A percentile compares a stretch with the other conserved stretches of the same genome.
phyloP scores from a whole-genome alignment of 2,329 filamentous ascomycete genomes.

The Colletotrichum sp. region DNA sequence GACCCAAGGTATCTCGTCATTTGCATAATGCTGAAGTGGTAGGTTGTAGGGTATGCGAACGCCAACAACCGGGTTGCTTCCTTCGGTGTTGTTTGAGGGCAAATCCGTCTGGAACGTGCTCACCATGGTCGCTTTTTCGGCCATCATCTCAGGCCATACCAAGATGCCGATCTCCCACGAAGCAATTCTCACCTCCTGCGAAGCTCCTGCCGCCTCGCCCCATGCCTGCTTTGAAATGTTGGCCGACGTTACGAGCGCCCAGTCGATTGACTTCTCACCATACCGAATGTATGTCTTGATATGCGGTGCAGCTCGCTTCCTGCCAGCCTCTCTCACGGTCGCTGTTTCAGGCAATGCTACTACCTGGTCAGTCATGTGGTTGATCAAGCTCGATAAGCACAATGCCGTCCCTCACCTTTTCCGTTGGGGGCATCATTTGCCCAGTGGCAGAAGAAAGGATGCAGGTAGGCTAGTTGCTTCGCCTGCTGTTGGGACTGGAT shows the following conservation, averaged over 20 bases:
- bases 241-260: conserved; percentile 89
- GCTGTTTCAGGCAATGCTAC: conserved; percentile 30
- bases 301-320: conserved; percentile 78
- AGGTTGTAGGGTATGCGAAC: conserved; percentile 84
- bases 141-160: conserved; percentile 74
- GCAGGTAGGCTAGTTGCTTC: conserved; percentile 77
- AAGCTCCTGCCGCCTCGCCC: conserved; percentile 67
- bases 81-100: conserved; percentile 39
- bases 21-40: conserved; percentile 70
- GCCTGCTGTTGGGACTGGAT: conserved; percentile 71
- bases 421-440: conserved; percentile 59
- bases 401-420: conserved; percentile 26
- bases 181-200: conserved; percentile 71
- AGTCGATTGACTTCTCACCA: conserved; percentile 67
- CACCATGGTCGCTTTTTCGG: conserved; percentile 63
- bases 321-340: conserved; percentile 54
- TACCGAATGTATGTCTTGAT: conserved; percentile 88
- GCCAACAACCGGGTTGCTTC: conserved; percentile 57
- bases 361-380: not conserved
- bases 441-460: conserved; percentile 78
- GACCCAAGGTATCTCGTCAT: conserved; percentile 77
- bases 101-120: conserved; percentile 69
- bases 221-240: conserved; percentile 90
- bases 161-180: conserved; percentile 87
- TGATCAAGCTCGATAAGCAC: not conserved